phyloP scores from a whole-genome alignment of 2,329 filamentous ascomycete species.

The Scedosporium minutisporum region DNA sequence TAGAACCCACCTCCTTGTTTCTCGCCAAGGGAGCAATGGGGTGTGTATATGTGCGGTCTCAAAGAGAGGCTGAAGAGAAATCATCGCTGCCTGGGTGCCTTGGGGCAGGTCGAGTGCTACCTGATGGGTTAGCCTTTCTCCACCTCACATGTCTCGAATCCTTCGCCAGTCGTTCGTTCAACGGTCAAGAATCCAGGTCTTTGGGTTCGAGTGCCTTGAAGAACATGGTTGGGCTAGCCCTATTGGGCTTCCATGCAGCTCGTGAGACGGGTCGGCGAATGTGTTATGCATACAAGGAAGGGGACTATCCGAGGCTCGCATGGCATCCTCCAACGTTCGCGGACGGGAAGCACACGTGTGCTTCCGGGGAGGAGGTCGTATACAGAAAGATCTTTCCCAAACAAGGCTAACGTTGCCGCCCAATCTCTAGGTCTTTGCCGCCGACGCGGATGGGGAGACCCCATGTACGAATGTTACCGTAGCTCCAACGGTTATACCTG shows the following conservation, averaged over 20 bases:
- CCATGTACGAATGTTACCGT: conserved; percentile 74
- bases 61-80: not conserved
- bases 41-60: not conserved
- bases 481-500: conserved; percentile 72
- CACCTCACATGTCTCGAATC: not conserved
- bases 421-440: conserved; percentile 71
- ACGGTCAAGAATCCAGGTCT: not conserved
- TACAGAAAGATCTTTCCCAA: not conserved
- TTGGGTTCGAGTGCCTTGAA: not conserved
- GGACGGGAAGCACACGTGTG: not conserved
- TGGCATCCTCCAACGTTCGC: not conserved
- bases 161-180: not conserved
- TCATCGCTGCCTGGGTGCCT: not conserved
- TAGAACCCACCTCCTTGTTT: not conserved
- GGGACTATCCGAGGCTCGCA: not conserved
- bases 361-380: not conserved
- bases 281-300: not conserved
- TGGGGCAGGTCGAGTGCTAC: not conserved
- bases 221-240: not conserved
- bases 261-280: not conserved
- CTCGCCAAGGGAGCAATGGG: not conserved
- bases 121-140: not conserved
- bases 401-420: not conserved
- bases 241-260: conserved; percentile 5
- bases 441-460: conserved; percentile 87